Base-by-base conservation (phyloP, 2,329 filamentous ascomycete genomes). In the Diaporthe aspalathi region DNA sequence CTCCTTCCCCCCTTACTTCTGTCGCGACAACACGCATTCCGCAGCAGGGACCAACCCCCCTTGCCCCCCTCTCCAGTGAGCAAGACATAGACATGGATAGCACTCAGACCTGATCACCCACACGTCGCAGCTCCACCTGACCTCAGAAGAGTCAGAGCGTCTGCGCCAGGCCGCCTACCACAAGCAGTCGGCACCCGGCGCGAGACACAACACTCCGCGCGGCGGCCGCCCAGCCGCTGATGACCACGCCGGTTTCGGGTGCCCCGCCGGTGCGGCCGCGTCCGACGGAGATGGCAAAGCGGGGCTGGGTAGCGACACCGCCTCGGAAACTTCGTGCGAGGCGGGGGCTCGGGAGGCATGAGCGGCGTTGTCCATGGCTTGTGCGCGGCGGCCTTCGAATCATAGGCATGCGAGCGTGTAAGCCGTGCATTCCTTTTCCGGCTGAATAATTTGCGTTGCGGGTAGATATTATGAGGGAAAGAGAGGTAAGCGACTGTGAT, bases 141-240 rank as follows among this genome's bases (percentile, higher is more conserved):
- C 89, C 0, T 87, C 88, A 0, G 82, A 77, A 16, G 89, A 91
- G 74, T 80, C 80, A 1, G 81, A 89, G 54, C 80, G 89, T 7
- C 78, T 91, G 57, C 82, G 88, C 14, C 81, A 83, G n/a, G 82
- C 90, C 1, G 88, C 85, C 7, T 89, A 88, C 74, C 83, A 88
- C 76, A 81, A 84, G 53, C 88, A 91, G 74, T 73, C 89, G 8
- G 86, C 87, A 73, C 84, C 85, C 6, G 88, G 88, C 0, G 83
- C 86, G 78, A 81, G 77, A 53, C 80, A 83, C n/a, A 84, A 88
- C 0, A 84, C 88, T 0, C 87, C 85, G 0, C 81, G 81, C 27
- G 81, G 83, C 3, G 86, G 86, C 1, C 74, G 86, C 1, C 74
- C 85, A 50, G 85, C 84, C 1, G 80, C 84, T 2, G 80, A 76